A percentile compares a stretch with the other conserved stretches of the same genome.
These are phyloP conservation scores for Aulographum hederae DNA, from an alignment of 2,329 filamentous ascomycete species.

Conservation along the genomic window DNA sequence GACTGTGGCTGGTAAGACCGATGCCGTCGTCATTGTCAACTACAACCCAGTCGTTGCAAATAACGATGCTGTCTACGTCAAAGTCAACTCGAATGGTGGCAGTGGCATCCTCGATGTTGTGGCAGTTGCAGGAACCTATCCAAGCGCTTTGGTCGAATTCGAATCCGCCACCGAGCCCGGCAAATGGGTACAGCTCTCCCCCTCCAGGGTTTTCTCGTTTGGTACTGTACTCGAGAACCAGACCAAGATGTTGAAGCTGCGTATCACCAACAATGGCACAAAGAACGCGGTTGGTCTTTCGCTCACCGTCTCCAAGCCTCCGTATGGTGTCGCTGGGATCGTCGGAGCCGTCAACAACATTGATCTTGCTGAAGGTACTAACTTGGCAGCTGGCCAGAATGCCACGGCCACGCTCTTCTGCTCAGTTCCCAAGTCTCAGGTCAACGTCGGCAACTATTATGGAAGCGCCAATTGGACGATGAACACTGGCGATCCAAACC, in stretches of 20 bases:
- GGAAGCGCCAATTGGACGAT: constrained; percentile 35
- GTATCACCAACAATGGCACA: constrained; percentile 33
- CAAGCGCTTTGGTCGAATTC: constrained; percentile 35
- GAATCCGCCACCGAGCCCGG: constrained; percentile 30
- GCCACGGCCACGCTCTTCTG: constrained; percentile 35
- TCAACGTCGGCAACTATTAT: constrained; percentile 33
- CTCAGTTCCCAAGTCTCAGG: constrained; percentile 36
- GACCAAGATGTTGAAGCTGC: constrained; percentile 28
- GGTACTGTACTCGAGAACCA: constrained; percentile 36
- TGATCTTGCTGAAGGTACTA: constrained; percentile 38
- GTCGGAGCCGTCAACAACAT: constrained; percentile 36
- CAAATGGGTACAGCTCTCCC: constrained; percentile 29
- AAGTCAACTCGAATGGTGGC: constrained; percentile 32
- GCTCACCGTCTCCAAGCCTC: constrained; percentile 42
- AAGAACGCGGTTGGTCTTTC: constrained; percentile 29
- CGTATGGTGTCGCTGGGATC: constrained; percentile 35
- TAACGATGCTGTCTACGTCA: constrained; percentile 31
- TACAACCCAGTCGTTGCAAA: constrained; percentile 30
- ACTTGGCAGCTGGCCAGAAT: constrained; percentile 30
- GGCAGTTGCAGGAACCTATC: constrained; percentile 29
- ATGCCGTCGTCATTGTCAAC: constrained; percentile 23
- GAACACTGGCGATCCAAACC: constrained; percentile 35
- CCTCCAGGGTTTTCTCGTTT: constrained; percentile 30
- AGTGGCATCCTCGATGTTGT: constrained; percentile 28
- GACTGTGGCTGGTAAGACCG: constrained; percentile 22